Conservation (phyloP, 495 filamentous ascomycete species). For the Geopyxis carbonaria region DNA sequence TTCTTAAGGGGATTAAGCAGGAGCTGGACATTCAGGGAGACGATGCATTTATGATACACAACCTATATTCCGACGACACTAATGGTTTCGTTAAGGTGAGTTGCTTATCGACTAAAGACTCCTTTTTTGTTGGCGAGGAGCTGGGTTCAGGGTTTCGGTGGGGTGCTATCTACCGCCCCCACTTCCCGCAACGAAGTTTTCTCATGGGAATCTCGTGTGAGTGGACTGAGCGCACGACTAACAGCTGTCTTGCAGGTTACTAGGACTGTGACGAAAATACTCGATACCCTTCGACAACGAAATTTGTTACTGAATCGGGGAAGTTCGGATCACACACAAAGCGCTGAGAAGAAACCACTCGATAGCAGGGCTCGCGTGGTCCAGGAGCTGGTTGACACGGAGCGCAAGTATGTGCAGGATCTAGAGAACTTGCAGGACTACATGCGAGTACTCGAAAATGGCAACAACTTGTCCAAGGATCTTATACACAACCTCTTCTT, state of each 20-base stretch:
- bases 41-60: constrained; percentile 80
- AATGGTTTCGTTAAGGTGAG: constrained; percentile 90
- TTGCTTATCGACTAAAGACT: background rate
- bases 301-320: constrained; percentile 47
- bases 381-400: constrained; percentile 77
- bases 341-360: constrained; percentile 37
- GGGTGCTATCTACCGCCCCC: background rate
- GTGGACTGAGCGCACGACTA: background rate
- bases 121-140: background rate
- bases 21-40: constrained; percentile 59
- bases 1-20: constrained; percentile 47
- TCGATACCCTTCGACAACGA: constrained; percentile 64
- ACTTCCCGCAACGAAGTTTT: background rate
- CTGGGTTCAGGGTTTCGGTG: constrained; percentile 1
- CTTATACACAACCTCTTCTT: constrained; percentile 87
- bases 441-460: constrained; percentile 76
- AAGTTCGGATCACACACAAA: constrained; percentile 30
- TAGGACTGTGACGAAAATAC: constrained; percentile 68
- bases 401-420: constrained; percentile 97
- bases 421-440: constrained; percentile 84
- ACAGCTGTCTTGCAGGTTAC: constrained; percentile 42
- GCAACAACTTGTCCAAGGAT: constrained; percentile 74
- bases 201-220: background rate
- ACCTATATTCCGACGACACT: constrained; percentile 84
- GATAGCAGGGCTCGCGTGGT: constrained; percentile 78